Percentiles rank a stretch among this genome's conserved stretches.
Conservation (phyloP, 2,329 filamentous ascomycete genomes). For the Pseudogymnoascus sp. region DNA sequence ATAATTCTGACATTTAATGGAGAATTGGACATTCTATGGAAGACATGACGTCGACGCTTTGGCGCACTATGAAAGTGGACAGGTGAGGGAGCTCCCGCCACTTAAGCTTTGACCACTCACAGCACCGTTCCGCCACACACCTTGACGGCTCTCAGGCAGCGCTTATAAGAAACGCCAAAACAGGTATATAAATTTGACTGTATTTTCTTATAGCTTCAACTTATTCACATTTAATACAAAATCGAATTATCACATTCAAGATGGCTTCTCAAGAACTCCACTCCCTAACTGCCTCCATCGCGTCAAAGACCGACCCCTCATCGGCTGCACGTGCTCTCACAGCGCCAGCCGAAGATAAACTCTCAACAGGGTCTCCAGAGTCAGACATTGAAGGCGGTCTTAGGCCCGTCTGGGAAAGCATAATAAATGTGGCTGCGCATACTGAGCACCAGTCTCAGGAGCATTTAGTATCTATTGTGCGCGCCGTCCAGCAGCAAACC, state of each 20-base stretch:
- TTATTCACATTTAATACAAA: no score
- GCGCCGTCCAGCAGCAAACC: constrained; percentile 15
- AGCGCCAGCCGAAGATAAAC: not conserved
- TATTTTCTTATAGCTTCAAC: no score
- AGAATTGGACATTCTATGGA: not conserved
- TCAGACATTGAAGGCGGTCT: constrained; percentile 53
- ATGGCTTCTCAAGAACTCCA: not conserved
- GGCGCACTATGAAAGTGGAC: not conserved
- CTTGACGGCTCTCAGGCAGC: not conserved
- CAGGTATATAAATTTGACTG: no score
- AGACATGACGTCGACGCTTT: constrained; percentile 3
- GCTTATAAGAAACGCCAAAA: not conserved
- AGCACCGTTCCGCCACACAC: not conserved
- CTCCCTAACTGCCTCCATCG: not conserved
- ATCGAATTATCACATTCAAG: no score
- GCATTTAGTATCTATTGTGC: constrained; percentile 21
- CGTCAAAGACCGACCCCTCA: not conserved
- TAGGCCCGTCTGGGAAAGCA: constrained; percentile 47
- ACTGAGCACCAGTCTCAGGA: constrained; percentile 18
- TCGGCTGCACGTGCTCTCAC: not conserved
- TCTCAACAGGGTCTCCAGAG: constrained; percentile 40
- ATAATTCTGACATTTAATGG: not conserved
- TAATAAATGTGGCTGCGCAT: constrained; percentile 20
- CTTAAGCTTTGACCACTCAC: constrained; percentile 4
- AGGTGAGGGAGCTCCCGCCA: not conserved